Conservation (phyloP, 2,329 filamentous ascomycete species). For the Microcyclospora pomicola region DNA sequence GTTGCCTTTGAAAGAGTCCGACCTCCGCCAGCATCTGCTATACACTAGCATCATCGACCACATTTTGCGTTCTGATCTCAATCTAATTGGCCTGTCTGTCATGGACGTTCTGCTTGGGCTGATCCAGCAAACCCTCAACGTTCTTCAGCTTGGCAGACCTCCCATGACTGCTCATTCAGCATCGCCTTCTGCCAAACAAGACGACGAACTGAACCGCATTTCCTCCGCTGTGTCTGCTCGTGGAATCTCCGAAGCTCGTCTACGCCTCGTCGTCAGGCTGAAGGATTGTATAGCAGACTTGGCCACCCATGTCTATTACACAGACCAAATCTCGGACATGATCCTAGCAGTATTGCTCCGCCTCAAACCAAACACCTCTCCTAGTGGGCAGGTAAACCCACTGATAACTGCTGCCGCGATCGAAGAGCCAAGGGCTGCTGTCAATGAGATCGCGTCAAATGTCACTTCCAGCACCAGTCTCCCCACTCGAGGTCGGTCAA, state of each 20-base stretch:
- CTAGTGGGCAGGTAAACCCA: constrained; percentile 18
- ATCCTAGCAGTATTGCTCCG: constrained; percentile 64
- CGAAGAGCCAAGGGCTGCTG: constrained; percentile 36
- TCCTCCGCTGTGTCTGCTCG: not conserved
- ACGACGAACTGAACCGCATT: constrained; percentile 1
- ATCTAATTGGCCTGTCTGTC: constrained; percentile 86
- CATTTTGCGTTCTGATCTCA: constrained; percentile 73
- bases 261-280: constrained; percentile 49
- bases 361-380: constrained; percentile 47
- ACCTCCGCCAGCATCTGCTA: constrained; percentile 58
- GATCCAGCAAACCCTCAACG: constrained; percentile 65
- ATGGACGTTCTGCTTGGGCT: constrained; percentile 87
- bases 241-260: constrained; percentile 1
- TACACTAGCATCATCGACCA: constrained; percentile 68
- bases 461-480: constrained; percentile 34
- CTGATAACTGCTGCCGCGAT: constrained; percentile 36
- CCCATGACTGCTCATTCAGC: too few relatives aligned
- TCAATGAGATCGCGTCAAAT: constrained; percentile 32
- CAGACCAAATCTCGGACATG: constrained; percentile 93
- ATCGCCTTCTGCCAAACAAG: not conserved
- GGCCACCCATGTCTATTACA: constrained; percentile 91
- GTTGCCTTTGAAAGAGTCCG: constrained; percentile 52
- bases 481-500: constrained; percentile 28
- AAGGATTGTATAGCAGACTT: constrained; percentile 79
- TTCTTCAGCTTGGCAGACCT: constrained; percentile 47